phyloP scores from a whole-genome alignment of 2,329 filamentous ascomycete species.

The Diplodia corticola region DNA sequence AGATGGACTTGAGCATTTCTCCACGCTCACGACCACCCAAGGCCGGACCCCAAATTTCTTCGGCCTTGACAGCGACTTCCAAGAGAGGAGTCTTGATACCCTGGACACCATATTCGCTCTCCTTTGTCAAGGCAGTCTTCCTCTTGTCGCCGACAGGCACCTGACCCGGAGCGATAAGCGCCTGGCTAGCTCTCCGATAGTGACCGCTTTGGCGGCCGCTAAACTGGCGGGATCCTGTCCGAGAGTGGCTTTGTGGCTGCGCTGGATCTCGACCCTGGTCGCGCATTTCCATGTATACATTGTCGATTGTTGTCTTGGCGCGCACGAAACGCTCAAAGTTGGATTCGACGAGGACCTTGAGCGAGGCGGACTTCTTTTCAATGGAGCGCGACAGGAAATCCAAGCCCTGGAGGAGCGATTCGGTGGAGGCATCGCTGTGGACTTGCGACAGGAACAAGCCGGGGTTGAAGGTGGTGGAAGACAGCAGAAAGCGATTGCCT shows the following conservation, averaged over 20 bases:
- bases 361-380: conserved; percentile 93
- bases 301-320: conserved; percentile 96
- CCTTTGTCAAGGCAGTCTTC: conserved; percentile 89
- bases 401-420: conserved; percentile 76
- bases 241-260: conserved; percentile 33
- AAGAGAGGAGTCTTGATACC: conserved; percentile 80
- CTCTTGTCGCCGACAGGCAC: conserved; percentile 56
- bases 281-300: conserved; percentile 96
- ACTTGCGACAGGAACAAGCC: conserved; percentile 89
- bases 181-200: conserved; percentile 49
- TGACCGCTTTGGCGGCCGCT: conserved; percentile 44
- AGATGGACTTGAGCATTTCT: conserved; percentile 76
- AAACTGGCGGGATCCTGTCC: conserved; percentile 63
- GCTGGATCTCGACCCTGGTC: conserved; percentile 62
- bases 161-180: conserved; percentile 35
- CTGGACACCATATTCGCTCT: conserved; percentile 59
- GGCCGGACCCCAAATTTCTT: conserved; percentile 96
- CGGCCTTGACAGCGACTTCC: conserved; percentile 89
- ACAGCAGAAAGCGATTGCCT: conserved; percentile 92
- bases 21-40: conserved; percentile 89
- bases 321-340: conserved; percentile 98
- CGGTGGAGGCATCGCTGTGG: conserved; percentile 81
- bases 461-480: conserved; percentile 93
- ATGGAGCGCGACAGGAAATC: conserved; percentile 88
- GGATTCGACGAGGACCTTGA: conserved; percentile 94